Percentiles rank a stretch among this genome's conserved stretches.
Conservation (phyloP, 2,329 filamentous ascomycete species). For the Diaporthe amygdali region DNA sequence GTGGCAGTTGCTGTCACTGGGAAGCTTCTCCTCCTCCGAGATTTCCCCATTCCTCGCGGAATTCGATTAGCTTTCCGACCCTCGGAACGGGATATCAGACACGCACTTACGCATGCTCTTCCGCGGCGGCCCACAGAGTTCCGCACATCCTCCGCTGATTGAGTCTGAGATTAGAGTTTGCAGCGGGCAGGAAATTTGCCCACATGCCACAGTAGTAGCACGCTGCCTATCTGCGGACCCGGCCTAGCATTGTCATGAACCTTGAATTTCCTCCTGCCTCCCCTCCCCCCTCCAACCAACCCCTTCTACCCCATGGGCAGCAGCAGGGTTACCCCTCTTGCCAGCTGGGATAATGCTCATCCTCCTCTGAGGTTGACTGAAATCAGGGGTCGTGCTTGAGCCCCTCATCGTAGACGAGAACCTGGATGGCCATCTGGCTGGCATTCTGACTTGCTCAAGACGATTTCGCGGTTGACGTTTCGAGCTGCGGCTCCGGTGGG, state of each 20-base stretch:
- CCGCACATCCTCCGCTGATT: slow-evolving; percentile 8
- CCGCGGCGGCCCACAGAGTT: slow-evolving; percentile 5
- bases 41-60: neutral
- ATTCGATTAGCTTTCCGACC: slow-evolving; percentile 7
- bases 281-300: too few relatives aligned
- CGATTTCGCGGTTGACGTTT: neutral
- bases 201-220: neutral
- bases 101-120: slow-evolving; percentile 4
- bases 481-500: neutral
- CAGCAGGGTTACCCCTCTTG: slow-evolving; percentile 12
- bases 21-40: neutral
- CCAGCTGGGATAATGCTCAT: slow-evolving; percentile 7
- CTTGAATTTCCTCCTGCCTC: neutral
- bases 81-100: neutral
- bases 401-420: neutral
- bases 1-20: too few relatives aligned
- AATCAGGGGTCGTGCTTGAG: slow-evolving; percentile 9
- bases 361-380: neutral
- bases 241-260: neutral
- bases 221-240: neutral
- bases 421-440: neutral
- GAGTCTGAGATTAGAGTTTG: slow-evolving; percentile 4
- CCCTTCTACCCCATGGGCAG: neutral
- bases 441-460: neutral
- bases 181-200: slow-evolving; percentile 9